phyloP scores from a whole-genome alignment of 371 early-diverging fungal species.

The Syncephalis plumigaleata region DNA sequence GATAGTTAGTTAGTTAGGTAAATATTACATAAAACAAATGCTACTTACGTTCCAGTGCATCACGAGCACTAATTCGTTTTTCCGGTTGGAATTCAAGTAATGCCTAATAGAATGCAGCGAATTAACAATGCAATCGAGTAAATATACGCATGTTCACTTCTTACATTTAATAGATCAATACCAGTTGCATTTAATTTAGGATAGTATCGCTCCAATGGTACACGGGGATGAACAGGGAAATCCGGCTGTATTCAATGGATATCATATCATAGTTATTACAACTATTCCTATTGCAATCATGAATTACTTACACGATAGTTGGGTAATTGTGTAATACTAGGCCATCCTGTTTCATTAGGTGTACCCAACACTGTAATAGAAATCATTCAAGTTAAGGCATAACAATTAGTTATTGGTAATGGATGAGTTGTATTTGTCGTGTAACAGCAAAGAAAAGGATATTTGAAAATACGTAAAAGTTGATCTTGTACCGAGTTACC shows the following conservation, averaged over 20 bases:
- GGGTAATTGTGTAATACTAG: conserved; percentile 75
- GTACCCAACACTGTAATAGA: conserved; percentile 57
- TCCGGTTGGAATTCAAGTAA: conserved; percentile 57
- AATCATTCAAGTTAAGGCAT: conserved; percentile 7
- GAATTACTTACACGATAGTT: conserved; percentile 46
- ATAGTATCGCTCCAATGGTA: conserved; percentile 44
- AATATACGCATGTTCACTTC: neutral
- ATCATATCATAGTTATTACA: conserved; percentile 12
- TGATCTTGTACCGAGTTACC: conserved; percentile 85
- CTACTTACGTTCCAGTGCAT: conserved; percentile 44
- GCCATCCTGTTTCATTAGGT: conserved; percentile 83
- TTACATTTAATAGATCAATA: conserved; percentile 52
- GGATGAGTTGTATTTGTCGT: neutral
- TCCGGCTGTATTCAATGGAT: conserved; percentile 20
- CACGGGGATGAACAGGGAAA: conserved; percentile 52
- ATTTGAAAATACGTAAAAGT: conserved; percentile 70
- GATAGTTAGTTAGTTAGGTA: no score
- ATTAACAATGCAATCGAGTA: neutral
- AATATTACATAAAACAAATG: no score
- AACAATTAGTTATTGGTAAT: neutral
- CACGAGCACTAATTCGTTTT: conserved; percentile 50
- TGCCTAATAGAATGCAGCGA: conserved; percentile 10
- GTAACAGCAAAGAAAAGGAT: conserved; percentile 13
- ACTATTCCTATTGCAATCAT: conserved; percentile 1
- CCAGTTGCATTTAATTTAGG: conserved; percentile 71